Percentiles rank a stretch among this genome's conserved stretches.
These are phyloP conservation scores for Ophiostoma ulmi DNA, from an alignment of 2,329 filamentous ascomycete species.

Conservation along the genomic window DNA sequence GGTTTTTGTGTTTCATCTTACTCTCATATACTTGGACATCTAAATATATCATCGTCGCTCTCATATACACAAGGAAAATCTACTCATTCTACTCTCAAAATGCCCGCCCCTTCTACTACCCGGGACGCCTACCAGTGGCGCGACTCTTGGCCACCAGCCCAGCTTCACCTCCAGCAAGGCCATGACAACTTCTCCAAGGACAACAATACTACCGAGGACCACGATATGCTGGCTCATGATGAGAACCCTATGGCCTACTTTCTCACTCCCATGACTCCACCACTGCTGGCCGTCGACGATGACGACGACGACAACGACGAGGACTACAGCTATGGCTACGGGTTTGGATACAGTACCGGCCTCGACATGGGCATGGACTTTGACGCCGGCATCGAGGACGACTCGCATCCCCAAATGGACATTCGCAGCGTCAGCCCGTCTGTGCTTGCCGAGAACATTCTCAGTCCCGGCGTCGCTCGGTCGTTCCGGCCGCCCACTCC, in stretches of 20 bases:
- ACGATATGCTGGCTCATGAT: slow-evolving; percentile 39
- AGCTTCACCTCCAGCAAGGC: slow-evolving; percentile 41
- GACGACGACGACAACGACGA: slow-evolving; percentile 40
- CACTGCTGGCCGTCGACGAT: slow-evolving; percentile 34
- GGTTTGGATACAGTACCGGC: slow-evolving; percentile 17
- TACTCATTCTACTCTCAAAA: neutral
- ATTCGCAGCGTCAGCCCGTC: slow-evolving; percentile 55
- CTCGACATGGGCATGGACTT: slow-evolving; percentile 46
- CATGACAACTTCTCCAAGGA: slow-evolving; percentile 30
- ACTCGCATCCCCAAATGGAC: slow-evolving; percentile 41
- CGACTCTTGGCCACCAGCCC: slow-evolving; percentile 51
- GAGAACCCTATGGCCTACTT: slow-evolving; percentile 54
- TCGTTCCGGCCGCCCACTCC: slow-evolving; percentile 40
- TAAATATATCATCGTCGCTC: neutral
- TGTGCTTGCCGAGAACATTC: slow-evolving; percentile 43
- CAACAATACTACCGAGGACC: slow-evolving; percentile 30
- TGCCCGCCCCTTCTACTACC: slow-evolving; percentile 35
- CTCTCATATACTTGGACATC: neutral
- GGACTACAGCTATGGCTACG: slow-evolving; percentile 36
- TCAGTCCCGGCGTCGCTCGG: slow-evolving; percentile 41
- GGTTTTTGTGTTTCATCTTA: neutral
- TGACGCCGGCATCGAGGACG: slow-evolving; percentile 55
- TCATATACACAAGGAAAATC: neutral
- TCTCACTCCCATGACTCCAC: slow-evolving; percentile 37
- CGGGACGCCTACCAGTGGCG: slow-evolving; percentile 28